Conservation (phyloP, 164 flowering plant species). For the Magnolia changhungtana region DNA sequence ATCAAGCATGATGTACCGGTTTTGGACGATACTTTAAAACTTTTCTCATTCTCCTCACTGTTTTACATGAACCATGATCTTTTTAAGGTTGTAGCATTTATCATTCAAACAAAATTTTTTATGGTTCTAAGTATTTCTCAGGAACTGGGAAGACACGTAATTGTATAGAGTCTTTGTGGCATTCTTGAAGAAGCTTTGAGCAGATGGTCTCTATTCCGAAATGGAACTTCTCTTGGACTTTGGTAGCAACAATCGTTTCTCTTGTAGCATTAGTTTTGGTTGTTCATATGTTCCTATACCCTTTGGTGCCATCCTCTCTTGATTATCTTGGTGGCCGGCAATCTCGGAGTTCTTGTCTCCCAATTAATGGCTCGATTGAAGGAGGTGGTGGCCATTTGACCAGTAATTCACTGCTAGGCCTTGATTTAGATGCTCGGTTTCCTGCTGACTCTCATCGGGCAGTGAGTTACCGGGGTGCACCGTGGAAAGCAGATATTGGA, state of each 20-base stretch:
- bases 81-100: background rate
- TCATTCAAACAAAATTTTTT: background rate
- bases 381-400: slow-evolving; percentile 10
- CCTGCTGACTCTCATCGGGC: slow-evolving; percentile 58
- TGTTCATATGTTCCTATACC: slow-evolving; percentile 61
- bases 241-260: slow-evolving; percentile 48
- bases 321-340: slow-evolving; percentile 37
- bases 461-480: slow-evolving; percentile 77
- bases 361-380: slow-evolving; percentile 36
- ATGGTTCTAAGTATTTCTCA: background rate
- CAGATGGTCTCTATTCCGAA: slow-evolving; percentile 42
- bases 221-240: slow-evolving; percentile 71
- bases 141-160: background rate
- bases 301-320: slow-evolving; percentile 50
- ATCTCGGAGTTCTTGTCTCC: slow-evolving; percentile 37
- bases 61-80: no score
- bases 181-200: slow-evolving; percentile 7
- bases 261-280: slow-evolving; percentile 48
- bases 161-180: background rate
- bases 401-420: slow-evolving; percentile 12
- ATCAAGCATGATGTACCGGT: no score
- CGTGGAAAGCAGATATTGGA: slow-evolving; percentile 87
- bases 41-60: no score
- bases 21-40: no score
- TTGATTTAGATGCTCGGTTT: slow-evolving; percentile 39